Evolutionary conservation across 352 stramenopile genomes (phyloP).

Genomic region (Pythium volutum): DNA sequence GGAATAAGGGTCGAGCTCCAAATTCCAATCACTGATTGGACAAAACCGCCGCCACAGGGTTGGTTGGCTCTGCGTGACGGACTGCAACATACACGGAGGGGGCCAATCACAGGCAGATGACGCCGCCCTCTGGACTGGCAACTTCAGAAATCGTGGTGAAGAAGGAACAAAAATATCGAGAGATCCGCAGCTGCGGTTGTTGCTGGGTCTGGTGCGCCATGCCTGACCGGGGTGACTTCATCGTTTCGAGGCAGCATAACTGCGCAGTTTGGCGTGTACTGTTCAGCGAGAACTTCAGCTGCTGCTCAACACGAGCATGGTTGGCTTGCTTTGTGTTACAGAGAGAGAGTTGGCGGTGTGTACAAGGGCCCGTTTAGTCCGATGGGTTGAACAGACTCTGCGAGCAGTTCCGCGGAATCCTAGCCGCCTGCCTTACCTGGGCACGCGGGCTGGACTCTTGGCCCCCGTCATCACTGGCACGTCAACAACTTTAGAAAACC

Average conservation of each 20-base stretch:
- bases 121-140: neutral
- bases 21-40: neutral
- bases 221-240: neutral
- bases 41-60: neutral
- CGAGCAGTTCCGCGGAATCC: neutral
- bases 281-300: no score
- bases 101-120: slow-evolving; percentile 9
- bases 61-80: neutral
- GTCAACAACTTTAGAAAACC: no score
- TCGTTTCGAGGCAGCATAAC: no score
- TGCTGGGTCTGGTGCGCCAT: neutral
- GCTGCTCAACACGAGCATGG: no score
- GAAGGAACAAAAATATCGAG: slow-evolving; percentile 7
- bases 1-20: neutral
- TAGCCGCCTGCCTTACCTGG: no score
- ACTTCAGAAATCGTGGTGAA: slow-evolving; percentile 18
- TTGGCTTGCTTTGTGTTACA: no score
- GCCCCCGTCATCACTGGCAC: neutral
- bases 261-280: no score
- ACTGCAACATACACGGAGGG: neutral
- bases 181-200: neutral
- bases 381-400: neutral
- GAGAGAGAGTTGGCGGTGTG: no score
- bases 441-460: no score
- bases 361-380: neutral